Percentiles rank a stretch among this genome's conserved stretches.
These are phyloP conservation scores for Candolleomyces aberdarensis DNA, from an alignment of 768 basidiomycete genomes.

Conservation along the genomic window DNA sequence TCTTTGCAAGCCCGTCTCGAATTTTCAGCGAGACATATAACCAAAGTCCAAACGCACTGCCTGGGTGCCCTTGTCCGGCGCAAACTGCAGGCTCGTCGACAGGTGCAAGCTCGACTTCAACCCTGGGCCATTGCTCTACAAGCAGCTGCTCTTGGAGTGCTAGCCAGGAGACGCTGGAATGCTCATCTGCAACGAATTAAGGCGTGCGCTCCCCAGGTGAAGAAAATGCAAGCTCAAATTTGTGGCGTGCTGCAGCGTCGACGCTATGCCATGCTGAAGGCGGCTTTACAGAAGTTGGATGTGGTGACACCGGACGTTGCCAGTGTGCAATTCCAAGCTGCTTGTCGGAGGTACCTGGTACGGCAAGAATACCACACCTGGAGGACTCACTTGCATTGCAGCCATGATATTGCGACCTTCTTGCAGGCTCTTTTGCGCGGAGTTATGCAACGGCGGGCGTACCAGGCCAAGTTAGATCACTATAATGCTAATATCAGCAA, in stretches of 20 bases:
- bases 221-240: constrained; percentile 77
- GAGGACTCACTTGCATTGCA: constrained; percentile 77
- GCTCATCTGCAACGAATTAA: constrained; percentile 46
- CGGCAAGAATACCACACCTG: constrained; percentile 74
- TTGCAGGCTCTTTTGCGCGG: constrained; percentile 90
- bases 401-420: constrained; percentile 67
- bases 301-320: constrained; percentile 76
- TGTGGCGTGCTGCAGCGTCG: constrained; percentile 79
- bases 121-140: constrained; percentile 71
- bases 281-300: constrained; percentile 66
- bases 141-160: constrained; percentile 54
- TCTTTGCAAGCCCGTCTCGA: constrained; percentile 56
- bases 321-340: constrained; percentile 77
- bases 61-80: constrained; percentile 58
- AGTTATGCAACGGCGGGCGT: constrained; percentile 64
- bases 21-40: constrained; percentile 64
- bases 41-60: constrained; percentile 65
- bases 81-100: constrained; percentile 37
- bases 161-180: constrained; percentile 58
- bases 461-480: constrained; percentile 75
- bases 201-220: constrained; percentile 34
- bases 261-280: constrained; percentile 54
- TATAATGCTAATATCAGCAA: constrained; percentile 81
- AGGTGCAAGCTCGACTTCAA: constrained; percentile 37
- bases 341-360: constrained; percentile 68